These are phyloP conservation scores for Onygenales sp. DNA, from an alignment of 2,329 filamentous ascomycete species.

Conservation along the genomic window DNA sequence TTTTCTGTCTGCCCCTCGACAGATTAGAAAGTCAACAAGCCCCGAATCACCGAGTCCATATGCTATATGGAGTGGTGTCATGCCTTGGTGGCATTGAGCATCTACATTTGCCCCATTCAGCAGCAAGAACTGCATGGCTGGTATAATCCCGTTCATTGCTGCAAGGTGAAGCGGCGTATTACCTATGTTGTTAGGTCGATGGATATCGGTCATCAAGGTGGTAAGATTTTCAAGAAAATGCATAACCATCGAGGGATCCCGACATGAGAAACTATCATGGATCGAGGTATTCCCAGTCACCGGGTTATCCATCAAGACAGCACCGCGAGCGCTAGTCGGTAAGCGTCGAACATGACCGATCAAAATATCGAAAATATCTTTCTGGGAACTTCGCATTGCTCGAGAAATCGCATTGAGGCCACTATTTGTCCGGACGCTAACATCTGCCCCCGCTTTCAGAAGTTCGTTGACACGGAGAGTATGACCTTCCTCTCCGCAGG, in stretches of 20 bases:
- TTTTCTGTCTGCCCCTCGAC: background rate
- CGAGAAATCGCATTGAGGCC: background rate
- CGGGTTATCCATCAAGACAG: background rate
- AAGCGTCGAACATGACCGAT: background rate
- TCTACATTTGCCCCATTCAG: background rate
- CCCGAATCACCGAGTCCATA: background rate
- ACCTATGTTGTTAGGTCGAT: background rate
- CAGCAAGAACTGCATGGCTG: background rate
- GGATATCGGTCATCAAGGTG: background rate
- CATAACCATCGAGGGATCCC: background rate
- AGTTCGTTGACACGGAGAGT: background rate
- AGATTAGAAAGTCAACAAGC: background rate
- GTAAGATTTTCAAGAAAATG: background rate
- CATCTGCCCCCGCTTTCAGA: background rate
- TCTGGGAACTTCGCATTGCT: background rate
- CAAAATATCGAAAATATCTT: background rate
- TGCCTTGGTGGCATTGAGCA: background rate
- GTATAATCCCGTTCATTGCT: background rate
- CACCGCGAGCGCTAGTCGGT: background rate
- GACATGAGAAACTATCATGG: background rate
- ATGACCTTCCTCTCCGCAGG: background rate
- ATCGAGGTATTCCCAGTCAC: background rate
- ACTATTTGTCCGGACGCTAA: background rate
- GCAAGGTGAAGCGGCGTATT: background rate
- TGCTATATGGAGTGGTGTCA: background rate